Conservation (phyloP, 257 asterid species). For the Fraxinus cuspidata region DNA sequence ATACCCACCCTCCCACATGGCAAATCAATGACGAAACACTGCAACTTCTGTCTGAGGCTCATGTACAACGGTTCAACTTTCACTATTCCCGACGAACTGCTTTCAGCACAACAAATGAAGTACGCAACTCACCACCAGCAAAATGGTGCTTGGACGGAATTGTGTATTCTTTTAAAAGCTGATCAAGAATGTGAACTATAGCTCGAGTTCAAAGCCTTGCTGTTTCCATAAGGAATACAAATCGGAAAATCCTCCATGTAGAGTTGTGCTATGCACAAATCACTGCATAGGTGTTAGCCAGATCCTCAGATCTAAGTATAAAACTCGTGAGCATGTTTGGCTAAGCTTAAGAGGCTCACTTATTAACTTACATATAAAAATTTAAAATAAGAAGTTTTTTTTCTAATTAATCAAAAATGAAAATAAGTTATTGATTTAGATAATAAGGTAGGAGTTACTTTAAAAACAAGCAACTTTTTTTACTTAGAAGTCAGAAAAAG, state of each 20-base stretch:
- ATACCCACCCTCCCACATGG: conserved; percentile 40
- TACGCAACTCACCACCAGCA: not conserved
- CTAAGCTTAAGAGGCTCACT: not conserved
- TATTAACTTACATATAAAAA: conserved; percentile 19
- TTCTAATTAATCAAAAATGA: not conserved
- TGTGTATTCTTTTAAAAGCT: conserved; percentile 25
- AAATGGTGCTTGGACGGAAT: not conserved
- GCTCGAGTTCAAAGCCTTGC: conserved; percentile 26
- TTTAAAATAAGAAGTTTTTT: not conserved
- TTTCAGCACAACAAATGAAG: conserved; percentile 25
- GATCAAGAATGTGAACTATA: conserved; percentile 17
- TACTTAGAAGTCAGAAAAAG: not conserved
- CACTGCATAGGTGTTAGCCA: conserved; percentile 60
- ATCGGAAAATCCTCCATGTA: conserved; percentile 33
- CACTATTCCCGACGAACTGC: conserved; percentile 28
- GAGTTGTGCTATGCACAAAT: conserved; percentile 66
- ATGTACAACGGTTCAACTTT: conserved; percentile 49
- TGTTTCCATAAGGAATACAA: conserved; percentile 25
- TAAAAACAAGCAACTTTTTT: not conserved
- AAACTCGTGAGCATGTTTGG: not conserved
- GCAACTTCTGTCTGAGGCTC: conserved; percentile 45
- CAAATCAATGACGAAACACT: conserved; percentile 33
- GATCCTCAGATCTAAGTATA: conserved; percentile 40
- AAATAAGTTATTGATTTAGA: not conserved
- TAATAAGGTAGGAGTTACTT: not conserved